Evolutionary conservation across 2,329 filamentous ascomycete genomes (phyloP), one percentile per base, ranked within the genome.

Genomic region (Claviceps sp.): DNA sequence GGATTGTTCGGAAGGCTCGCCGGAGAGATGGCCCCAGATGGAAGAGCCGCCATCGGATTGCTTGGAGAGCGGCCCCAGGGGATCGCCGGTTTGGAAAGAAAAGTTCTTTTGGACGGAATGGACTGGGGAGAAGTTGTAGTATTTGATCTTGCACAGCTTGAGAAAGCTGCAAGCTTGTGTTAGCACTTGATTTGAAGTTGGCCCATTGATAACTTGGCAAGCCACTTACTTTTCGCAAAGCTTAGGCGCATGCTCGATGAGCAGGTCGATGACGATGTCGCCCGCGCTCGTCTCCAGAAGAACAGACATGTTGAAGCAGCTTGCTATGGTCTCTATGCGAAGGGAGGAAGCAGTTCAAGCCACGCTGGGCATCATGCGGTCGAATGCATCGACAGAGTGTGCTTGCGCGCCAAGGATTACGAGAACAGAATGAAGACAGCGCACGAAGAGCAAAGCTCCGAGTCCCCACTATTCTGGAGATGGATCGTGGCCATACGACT

Each of bases 141-240:
- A 98, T 73, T 96, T 98, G 70, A 89, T 76, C 72, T 97, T 97
- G 81, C 93, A 96, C 61, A 98, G 87, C 77, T 98, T 97, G 53
- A 98, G 75, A 68, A 98, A 97, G 77, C 89, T 94, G 68, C 73
- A 75, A 34, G 56, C 22, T 5, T 18, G 30, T 11, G 48, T 64
- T 47, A 64, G 63, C 66, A 72, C n/a, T 62, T n/a, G n/a, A 2
- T 24, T 24, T 8, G 14, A 22, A 34, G 30, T 34, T 47, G 3
- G 37, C 5, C 18, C 7, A 34, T 14, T 4, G 22, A 13, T 2
- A 16, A 26, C 45, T 3, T 18, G 38, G n/a, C 24, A n/a, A 76
- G 34, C 45, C 45, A 47, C 86, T 75, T 74, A 94, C 89, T 97
- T 98, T 72, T 96, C 87, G 74, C 91, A 97, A 60, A 89, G 83